A percentile compares a stretch with the other conserved stretches of the same genome.
Evolutionary conservation across 805 yeast genomes (phyloP).

Genomic region (Candida verbasci): DNA sequence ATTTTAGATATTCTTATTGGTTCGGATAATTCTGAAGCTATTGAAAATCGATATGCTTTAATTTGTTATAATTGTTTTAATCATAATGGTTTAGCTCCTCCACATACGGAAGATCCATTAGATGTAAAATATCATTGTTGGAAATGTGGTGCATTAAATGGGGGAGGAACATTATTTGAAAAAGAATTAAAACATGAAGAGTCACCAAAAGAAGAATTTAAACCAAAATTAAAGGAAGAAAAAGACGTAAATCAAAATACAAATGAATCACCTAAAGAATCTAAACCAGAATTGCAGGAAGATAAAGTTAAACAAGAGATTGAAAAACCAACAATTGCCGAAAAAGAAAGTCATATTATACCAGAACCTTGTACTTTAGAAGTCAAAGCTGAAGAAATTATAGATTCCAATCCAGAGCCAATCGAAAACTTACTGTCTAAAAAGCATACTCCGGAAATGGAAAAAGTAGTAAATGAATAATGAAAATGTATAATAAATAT

Average conservation of each 20-base stretch:
- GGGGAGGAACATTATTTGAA: slow-evolving; percentile 12
- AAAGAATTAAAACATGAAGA: slow-evolving; percentile 2
- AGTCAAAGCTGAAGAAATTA: not conserved
- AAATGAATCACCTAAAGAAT: not conserved
- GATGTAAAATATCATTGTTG: slow-evolving; percentile 61
- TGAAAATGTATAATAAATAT: not conserved
- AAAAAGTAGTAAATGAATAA: not conserved
- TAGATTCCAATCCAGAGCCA: not conserved
- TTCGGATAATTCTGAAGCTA: slow-evolving; percentile 61
- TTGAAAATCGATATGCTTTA: slow-evolving; percentile 62
- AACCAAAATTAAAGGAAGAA: not conserved
- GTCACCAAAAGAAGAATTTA: not conserved
- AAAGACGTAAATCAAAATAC: not conserved
- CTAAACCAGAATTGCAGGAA: too few relatives aligned
- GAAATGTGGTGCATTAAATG: slow-evolving; percentile 49
- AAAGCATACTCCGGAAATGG: not conserved
- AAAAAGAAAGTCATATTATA: too few relatives aligned
- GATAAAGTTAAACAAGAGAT: too few relatives aligned
- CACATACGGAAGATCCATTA: slow-evolving; percentile 48
- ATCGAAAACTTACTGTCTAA: not conserved
- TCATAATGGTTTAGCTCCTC: slow-evolving; percentile 83
- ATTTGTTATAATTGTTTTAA: slow-evolving; percentile 61
- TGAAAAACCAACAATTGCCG: too few relatives aligned
- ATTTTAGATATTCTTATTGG: slow-evolving; percentile 37
- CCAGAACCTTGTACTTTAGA: too few relatives aligned